Percentiles rank a stretch among this genome's conserved stretches.
Conservation (phyloP, 495 filamentous ascomycete genomes). For the Podospora sp. region DNA sequence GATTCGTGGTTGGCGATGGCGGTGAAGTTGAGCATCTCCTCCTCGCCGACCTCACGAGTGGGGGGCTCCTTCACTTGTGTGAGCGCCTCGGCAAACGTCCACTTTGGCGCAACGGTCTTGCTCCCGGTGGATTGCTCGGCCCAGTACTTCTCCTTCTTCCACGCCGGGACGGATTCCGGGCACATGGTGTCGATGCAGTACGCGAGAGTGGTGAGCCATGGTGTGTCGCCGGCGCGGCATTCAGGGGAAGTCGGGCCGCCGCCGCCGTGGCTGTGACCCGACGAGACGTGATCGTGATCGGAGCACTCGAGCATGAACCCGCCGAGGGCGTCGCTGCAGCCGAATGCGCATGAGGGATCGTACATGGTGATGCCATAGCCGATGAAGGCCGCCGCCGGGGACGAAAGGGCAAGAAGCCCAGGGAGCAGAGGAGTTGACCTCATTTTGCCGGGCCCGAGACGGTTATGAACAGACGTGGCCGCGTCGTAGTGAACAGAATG, state of each 20-base stretch:
- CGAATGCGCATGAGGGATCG: constrained; percentile 38
- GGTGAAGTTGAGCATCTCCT: constrained; percentile 32
- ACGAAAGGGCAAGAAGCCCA: neutral
- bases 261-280: constrained; percentile 19
- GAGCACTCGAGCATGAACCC: constrained; percentile 36
- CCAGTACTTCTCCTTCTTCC: constrained; percentile 41
- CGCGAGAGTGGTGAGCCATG: constrained; percentile 41
- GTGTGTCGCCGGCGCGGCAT: constrained; percentile 40
- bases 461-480: no score
- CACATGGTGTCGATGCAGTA: constrained; percentile 43
- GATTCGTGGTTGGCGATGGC: constrained; percentile 29
- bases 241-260: constrained; percentile 31
- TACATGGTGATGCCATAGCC: constrained; percentile 43
- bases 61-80: neutral
- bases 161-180: constrained; percentile 22
- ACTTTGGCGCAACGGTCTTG: constrained; percentile 16
- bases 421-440: neutral
- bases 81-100: constrained; percentile 26
- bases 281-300: constrained; percentile 15
- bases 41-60: constrained; percentile 12
- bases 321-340: constrained; percentile 34
- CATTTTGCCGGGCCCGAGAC: neutral
- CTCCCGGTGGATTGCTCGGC: constrained; percentile 6
- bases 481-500: no score
- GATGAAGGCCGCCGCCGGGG: constrained; percentile 29